Percentiles rank a stretch among this genome's conserved stretches.
Conservation (phyloP, 2,329 filamentous ascomycete species). For the Aureobasidium namibiae region DNA sequence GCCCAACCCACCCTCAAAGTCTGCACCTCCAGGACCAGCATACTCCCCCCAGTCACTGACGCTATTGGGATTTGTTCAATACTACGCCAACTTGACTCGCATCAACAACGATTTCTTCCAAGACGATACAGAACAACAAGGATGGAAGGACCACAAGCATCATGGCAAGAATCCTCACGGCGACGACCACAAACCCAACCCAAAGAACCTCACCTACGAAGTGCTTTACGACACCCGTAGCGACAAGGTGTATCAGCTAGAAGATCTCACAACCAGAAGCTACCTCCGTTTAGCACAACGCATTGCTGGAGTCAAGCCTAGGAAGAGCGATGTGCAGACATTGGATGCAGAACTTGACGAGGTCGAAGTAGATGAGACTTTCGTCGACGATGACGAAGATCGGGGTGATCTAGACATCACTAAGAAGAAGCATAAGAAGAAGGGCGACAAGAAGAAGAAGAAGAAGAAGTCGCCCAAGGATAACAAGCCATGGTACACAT, state of each 20-base stretch:
- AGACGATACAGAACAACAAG: slow-evolving; percentile 23
- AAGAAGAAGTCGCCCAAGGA: slow-evolving; percentile 47
- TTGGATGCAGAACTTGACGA: slow-evolving; percentile 13
- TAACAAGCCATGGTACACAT: slow-evolving; percentile 66
- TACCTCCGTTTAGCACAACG: slow-evolving; percentile 70
- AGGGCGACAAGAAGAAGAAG: slow-evolving; percentile 33
- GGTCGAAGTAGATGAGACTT: slow-evolving; percentile 19
- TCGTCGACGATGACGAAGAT: slow-evolving; percentile 24
- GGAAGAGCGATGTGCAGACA: slow-evolving; percentile 19
- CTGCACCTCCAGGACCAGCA: slow-evolving; percentile 71
- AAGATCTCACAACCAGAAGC: slow-evolving; percentile 77
- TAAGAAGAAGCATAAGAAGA: slow-evolving; percentile 27
- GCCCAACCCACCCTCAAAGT: slow-evolving; percentile 65
- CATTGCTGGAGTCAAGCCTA: slow-evolving; percentile 53
- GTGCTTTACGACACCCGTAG: slow-evolving; percentile 79
- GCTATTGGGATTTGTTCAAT: slow-evolving; percentile 75
- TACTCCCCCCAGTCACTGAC: slow-evolving; percentile 81
- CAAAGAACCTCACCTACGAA: slow-evolving; percentile 62
- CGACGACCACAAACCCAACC: slow-evolving; percentile 45
- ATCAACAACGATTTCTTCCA: slow-evolving; percentile 67
- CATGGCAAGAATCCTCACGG: slow-evolving; percentile 47
- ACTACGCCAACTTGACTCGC: slow-evolving; percentile 85
- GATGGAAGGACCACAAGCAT: slow-evolving; percentile 59
- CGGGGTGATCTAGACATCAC: slow-evolving; percentile 22
- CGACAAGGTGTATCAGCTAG: slow-evolving; percentile 65